These are phyloP conservation scores for Austroboletus eburneus DNA, from an alignment of 768 basidiomycete species.

Conservation along the genomic window DNA sequence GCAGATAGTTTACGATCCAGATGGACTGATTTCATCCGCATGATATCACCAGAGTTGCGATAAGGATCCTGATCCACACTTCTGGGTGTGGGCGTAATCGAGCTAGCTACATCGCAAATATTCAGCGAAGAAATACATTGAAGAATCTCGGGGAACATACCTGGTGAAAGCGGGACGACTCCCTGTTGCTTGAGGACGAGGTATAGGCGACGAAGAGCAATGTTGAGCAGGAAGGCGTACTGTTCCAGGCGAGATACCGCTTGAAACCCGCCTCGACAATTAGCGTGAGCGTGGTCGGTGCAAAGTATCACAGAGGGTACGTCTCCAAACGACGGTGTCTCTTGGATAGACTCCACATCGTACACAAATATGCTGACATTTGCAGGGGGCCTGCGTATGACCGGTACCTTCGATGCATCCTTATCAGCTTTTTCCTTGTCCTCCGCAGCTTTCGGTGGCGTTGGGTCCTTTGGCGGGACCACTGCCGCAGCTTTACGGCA, in stretches of 20 bases:
- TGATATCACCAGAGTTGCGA: constrained; percentile 84
- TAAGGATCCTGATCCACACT: constrained; percentile 65
- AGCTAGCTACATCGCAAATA: constrained; percentile 16
- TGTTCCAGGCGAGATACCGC: constrained; percentile 93
- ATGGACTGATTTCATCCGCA: constrained; percentile 92
- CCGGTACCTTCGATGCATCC: constrained; percentile 55
- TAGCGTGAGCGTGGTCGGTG: constrained; percentile 64
- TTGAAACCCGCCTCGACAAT: constrained; percentile 76
- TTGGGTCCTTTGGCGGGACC: constrained; percentile 51
- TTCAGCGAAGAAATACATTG: constrained; percentile 7
- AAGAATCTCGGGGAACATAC: constrained; percentile 37
- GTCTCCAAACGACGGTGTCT: constrained; percentile 65
- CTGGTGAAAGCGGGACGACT: constrained; percentile 78
- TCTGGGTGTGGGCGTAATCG: constrained; percentile 32
- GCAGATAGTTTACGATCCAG: constrained; percentile 94
- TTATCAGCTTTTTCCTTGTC: constrained; percentile 43
- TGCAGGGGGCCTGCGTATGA: constrained; percentile 71
- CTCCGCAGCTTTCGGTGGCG: constrained; percentile 48
- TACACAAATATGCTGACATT: constrained; percentile 77
- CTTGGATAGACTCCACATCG: constrained; percentile 64
- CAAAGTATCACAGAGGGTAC: constrained; percentile 75
- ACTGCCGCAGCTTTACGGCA: constrained; percentile 78
- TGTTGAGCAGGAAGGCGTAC: constrained; percentile 95
- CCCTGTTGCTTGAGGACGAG: constrained; percentile 83
- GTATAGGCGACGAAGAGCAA: constrained; percentile 88